Conservation (phyloP, 495 filamentous ascomycete species). For the Aspergillus cristatus region DNA sequence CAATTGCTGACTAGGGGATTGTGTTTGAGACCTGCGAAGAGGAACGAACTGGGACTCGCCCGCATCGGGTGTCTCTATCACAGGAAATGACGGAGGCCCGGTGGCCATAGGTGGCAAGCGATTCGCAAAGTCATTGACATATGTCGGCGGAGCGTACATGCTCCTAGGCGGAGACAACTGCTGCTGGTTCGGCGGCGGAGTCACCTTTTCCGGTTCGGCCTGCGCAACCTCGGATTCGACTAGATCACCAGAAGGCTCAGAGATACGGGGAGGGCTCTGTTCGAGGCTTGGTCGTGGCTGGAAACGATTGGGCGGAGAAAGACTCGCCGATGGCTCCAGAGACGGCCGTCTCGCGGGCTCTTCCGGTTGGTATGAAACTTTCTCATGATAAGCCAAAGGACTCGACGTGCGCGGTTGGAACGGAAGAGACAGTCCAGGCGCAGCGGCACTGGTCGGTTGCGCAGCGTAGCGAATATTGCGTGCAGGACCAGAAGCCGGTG, state of each 20-base stretch:
- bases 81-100: constrained; percentile 18
- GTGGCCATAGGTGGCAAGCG: constrained; percentile 37
- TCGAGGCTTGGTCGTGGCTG: constrained; percentile 11
- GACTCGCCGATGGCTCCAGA: constrained; percentile 17
- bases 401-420: constrained; percentile 83
- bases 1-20: constrained; percentile 60
- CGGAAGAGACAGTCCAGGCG: constrained; percentile 44
- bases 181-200: constrained; percentile 8
- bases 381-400: constrained; percentile 60
- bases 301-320: constrained; percentile 15
- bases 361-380: constrained; percentile 28
- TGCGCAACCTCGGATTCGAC: background rate
- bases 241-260: constrained; percentile 5
- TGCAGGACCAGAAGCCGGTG: constrained; percentile 27
- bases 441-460: constrained; percentile 37
- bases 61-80: constrained; percentile 23
- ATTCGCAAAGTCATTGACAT: constrained; percentile 45
- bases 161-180: constrained; percentile 21
- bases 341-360: constrained; percentile 18
- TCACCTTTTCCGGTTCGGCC: background rate
- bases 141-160: constrained; percentile 34
- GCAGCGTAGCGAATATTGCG: constrained; percentile 39
- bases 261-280: constrained; percentile 10
- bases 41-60: constrained; percentile 33
- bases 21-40: constrained; percentile 71